A percentile compares a stretch with the other conserved stretches of the same genome.
Conservation (phyloP, 192 early-diverging fungal genomes). For the Chytriomyces hyalinus region DNA sequence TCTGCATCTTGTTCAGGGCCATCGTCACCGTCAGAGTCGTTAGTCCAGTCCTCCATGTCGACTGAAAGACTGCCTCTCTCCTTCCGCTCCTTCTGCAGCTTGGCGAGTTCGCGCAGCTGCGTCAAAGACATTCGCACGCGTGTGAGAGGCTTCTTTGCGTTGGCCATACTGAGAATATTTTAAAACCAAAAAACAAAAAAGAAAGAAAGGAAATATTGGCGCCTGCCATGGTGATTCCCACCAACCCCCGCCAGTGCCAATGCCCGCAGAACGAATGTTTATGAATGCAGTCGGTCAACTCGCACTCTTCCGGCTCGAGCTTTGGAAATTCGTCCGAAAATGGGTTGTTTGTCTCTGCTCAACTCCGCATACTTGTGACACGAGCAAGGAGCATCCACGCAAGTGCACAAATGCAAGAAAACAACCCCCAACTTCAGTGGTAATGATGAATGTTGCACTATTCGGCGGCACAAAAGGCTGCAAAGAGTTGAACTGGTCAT, state of each 20-base stretch:
- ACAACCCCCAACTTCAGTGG: no score
- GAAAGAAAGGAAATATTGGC: background rate
- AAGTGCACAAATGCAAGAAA: no score
- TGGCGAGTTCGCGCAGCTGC: background rate
- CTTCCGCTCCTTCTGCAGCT: background rate
- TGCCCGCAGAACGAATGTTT: background rate
- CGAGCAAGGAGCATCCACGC: no score
- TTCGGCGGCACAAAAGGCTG: no score
- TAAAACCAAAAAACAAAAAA: background rate
- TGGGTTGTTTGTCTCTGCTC: no score
- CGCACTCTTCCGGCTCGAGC: no score
- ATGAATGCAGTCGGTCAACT: no score
- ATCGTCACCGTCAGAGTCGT: background rate
- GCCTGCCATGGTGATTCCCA: background rate
- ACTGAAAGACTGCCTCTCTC: background rate
- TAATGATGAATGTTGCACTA: no score
- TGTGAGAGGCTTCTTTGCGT: background rate
- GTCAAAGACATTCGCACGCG: background rate
- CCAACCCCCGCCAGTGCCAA: background rate
- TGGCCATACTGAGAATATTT: background rate
- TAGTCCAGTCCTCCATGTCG: background rate
- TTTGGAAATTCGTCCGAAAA: no score
- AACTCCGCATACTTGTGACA: no score
- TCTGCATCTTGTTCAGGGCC: background rate
- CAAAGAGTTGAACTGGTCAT: no score